These are phyloP conservation scores for Vaccinium myrtillus DNA, from an alignment of 148 eudicot species.

Conservation along the genomic window DNA sequence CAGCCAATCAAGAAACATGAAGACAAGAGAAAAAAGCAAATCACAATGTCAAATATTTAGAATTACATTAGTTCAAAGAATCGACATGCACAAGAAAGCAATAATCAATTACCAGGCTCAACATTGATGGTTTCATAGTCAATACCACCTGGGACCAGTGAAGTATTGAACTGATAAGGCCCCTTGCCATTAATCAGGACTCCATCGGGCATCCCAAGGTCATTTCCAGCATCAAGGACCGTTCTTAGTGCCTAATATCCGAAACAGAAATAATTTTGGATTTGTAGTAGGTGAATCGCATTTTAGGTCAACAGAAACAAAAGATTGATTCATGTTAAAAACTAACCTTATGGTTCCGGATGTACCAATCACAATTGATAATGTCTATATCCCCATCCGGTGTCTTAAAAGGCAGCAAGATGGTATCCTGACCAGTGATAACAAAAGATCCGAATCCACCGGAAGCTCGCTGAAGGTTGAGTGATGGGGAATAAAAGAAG, in stretches of 20 bases:
- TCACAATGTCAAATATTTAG: neutral
- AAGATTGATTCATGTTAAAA: neutral
- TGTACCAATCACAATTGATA: constrained; percentile 96
- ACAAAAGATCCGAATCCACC: constrained; percentile 83
- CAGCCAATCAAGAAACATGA: neutral
- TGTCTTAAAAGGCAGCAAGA: constrained; percentile 61
- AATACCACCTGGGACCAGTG: constrained; percentile 79
- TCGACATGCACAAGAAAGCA: neutral
- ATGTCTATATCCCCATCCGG: constrained; percentile 79
- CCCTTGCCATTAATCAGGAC: constrained; percentile 98
- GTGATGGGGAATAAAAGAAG: constrained; percentile 80
- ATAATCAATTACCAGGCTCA: constrained; percentile 67
- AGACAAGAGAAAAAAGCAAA: neutral
- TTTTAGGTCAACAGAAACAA: neutral
- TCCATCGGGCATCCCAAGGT: constrained; percentile 90
- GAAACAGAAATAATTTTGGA: neutral
- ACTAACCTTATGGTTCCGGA: constrained; percentile 70
- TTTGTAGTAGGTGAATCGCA: neutral
- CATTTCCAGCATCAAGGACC: constrained; percentile 61
- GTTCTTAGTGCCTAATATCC: constrained; percentile 57
- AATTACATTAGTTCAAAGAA: neutral
- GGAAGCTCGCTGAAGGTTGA: constrained; percentile 81
- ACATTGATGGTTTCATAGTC: constrained; percentile 63
- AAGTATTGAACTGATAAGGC: constrained; percentile 70
- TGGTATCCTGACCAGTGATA: constrained; percentile 48